A percentile compares a stretch with the other conserved stretches of the same genome.
Evolutionary conservation across 208 protist genomes (phyloP).

Genomic region (Jaenimonas drosophilae): DNA sequence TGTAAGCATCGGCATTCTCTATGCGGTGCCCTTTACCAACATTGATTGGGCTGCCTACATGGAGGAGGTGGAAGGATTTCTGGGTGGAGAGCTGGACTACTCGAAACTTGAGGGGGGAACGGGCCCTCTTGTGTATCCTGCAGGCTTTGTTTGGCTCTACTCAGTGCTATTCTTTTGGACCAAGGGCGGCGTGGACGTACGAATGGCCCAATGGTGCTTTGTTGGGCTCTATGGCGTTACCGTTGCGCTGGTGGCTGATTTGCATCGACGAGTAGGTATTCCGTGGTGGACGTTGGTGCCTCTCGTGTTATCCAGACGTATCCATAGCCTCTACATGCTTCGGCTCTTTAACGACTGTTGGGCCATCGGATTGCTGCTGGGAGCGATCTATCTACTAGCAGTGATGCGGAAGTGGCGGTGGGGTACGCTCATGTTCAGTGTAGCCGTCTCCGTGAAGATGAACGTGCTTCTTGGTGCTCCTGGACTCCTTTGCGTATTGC

Average conservation of each 20-base stretch:
- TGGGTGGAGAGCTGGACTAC: constrained; percentile 76
- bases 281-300: constrained; percentile 24
- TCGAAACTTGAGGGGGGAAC: constrained; percentile 56
- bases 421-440: constrained; percentile 54
- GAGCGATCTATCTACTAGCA: constrained; percentile 35
- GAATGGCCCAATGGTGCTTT: constrained; percentile 69
- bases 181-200: constrained; percentile 43
- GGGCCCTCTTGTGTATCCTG: constrained; percentile 87
- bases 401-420: constrained; percentile 32
- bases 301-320: constrained; percentile 56
- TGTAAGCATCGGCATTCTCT: constrained; percentile 26
- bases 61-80: constrained; percentile 68
- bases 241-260: constrained; percentile 23
- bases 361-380: constrained; percentile 75
- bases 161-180: constrained; percentile 71
- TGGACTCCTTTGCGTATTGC: constrained; percentile 66
- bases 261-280: constrained; percentile 28
- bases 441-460: constrained; percentile 95
- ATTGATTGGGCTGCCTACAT: constrained; percentile 91
- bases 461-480: constrained; percentile 92
- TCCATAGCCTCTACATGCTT: constrained; percentile 83
- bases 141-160: constrained; percentile 86
- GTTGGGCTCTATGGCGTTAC: constrained; percentile 51
- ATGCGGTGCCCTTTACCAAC: constrained; percentile 63
- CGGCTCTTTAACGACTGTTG: constrained; percentile 87